Percentiles rank a stretch among this genome's conserved stretches.
Evolutionary conservation across 495 filamentous ascomycete species (phyloP).

Genomic region (Penicillium psychrofluorescens): DNA sequence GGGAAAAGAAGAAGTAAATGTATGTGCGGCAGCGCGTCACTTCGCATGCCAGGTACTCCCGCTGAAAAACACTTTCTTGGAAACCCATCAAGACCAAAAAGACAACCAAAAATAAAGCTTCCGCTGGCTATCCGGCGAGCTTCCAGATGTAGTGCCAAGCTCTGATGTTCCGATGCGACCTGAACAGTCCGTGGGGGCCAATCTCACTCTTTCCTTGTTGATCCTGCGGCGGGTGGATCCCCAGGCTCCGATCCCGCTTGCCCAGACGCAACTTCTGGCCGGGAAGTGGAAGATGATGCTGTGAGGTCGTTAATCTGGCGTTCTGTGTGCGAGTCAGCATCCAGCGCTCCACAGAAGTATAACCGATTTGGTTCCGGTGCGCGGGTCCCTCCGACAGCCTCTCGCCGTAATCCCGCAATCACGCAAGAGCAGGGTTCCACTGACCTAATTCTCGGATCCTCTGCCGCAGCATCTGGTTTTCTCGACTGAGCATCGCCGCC

Average conservation of each 20-base stretch:
- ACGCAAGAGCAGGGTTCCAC: not conserved
- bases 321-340: slow-evolving; percentile 11
- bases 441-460: slow-evolving; percentile 71
- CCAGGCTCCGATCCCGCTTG: slow-evolving; percentile 17
- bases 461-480: slow-evolving; percentile 88
- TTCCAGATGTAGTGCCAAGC: no score
- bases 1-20: no score
- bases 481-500: slow-evolving; percentile 73
- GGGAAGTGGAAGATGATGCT: slow-evolving; percentile 4
- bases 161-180: no score
- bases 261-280: slow-evolving; percentile 9
- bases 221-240: slow-evolving; percentile 16
- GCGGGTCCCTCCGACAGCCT: no score
- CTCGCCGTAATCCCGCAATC: no score
- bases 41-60: no score
- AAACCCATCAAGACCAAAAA: no score
- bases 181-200: not conserved
- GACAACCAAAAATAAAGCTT: no score
- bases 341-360: not conserved
- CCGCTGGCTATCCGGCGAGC: no score
- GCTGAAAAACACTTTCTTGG: no score
- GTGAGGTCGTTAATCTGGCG: slow-evolving; percentile 30
- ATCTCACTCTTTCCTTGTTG: slow-evolving; percentile 14
- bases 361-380: not conserved
- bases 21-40: no score